These are phyloP conservation scores for Agrocybe pediades DNA, from an alignment of 768 basidiomycete genomes.

Conservation along the genomic window DNA sequence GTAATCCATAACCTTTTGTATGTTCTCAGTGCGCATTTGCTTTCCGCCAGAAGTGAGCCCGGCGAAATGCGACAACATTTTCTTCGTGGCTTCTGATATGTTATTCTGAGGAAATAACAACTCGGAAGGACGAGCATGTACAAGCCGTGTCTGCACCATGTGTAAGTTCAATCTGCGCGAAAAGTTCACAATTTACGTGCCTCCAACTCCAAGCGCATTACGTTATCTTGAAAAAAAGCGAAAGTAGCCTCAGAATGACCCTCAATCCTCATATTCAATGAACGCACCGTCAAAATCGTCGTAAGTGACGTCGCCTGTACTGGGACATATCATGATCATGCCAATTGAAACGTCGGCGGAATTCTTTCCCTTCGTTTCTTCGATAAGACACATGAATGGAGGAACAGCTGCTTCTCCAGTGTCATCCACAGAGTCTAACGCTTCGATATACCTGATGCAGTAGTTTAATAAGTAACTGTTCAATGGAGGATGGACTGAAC, in stretches of 20 bases:
- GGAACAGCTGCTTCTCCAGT: constrained; percentile 57
- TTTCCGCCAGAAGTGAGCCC: constrained; percentile 44
- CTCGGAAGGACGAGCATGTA: constrained; percentile 84
- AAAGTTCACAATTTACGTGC: constrained; percentile 35
- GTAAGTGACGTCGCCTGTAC: constrained; percentile 92
- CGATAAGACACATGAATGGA: constrained; percentile 72
- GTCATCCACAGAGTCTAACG: constrained; percentile 68
- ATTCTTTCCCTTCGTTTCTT: constrained; percentile 43
- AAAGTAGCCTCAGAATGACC: neutral
- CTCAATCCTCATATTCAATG: neutral
- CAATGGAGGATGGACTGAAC: constrained; percentile 26
- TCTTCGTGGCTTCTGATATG: constrained; percentile 70
- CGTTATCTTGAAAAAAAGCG: constrained; percentile 52
- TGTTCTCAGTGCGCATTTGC: constrained; percentile 65
- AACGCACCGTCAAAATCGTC: constrained; percentile 81
- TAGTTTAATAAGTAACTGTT: constrained; percentile 1
- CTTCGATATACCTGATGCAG: constrained; percentile 75
- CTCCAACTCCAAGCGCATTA: constrained; percentile 90
- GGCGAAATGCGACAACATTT: constrained; percentile 73
- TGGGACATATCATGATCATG: constrained; percentile 79
- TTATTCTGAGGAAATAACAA: constrained; percentile 63
- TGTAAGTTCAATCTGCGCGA: neutral
- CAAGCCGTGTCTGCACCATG: constrained; percentile 71
- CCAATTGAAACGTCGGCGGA: constrained; percentile 53
- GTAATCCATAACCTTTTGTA: constrained; percentile 55